A percentile compares a stretch with the other conserved stretches of the same genome.
These are phyloP conservation scores for Fusarium sp. DNA, from an alignment of 2,329 filamentous ascomycete species.

Conservation along the genomic window DNA sequence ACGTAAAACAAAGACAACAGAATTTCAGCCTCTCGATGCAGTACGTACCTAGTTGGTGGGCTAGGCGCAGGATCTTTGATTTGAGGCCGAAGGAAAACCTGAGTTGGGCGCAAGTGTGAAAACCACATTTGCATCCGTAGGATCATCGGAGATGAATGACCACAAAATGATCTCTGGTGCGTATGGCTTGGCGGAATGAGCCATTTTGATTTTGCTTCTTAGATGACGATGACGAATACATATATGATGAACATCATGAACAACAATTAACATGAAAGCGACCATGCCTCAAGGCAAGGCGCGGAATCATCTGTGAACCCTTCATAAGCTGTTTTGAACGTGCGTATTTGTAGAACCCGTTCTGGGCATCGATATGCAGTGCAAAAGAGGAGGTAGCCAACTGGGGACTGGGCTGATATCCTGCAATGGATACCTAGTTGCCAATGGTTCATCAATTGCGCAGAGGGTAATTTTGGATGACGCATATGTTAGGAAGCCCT, in stretches of 20 bases:
- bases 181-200: constrained; percentile 2
- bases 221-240: constrained; percentile 9
- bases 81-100: constrained; percentile 2
- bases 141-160: neutral
- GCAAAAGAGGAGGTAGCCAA: neutral
- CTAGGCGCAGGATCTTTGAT: constrained; percentile 21
- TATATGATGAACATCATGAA: constrained; percentile 7
- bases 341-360: neutral
- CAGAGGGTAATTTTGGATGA: constrained; percentile 19
- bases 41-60: neutral
- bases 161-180: neutral
- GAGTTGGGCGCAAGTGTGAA: constrained; percentile 5
- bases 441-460: constrained; percentile 4
- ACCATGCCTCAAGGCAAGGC: neutral
- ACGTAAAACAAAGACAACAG: constrained; percentile 9
- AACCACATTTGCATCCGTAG: constrained; percentile 5
- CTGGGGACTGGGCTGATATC: neutral
- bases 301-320: neutral
- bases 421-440: neutral
- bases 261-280: neutral
- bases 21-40: constrained; percentile 28
- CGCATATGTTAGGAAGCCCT: constrained; percentile 14
- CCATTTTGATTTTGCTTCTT: neutral
- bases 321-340: neutral
- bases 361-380: neutral